Base-by-base conservation (phyloP, 371 early-diverging fungal genomes). In the Basidiobolus meristosporus region DNA sequence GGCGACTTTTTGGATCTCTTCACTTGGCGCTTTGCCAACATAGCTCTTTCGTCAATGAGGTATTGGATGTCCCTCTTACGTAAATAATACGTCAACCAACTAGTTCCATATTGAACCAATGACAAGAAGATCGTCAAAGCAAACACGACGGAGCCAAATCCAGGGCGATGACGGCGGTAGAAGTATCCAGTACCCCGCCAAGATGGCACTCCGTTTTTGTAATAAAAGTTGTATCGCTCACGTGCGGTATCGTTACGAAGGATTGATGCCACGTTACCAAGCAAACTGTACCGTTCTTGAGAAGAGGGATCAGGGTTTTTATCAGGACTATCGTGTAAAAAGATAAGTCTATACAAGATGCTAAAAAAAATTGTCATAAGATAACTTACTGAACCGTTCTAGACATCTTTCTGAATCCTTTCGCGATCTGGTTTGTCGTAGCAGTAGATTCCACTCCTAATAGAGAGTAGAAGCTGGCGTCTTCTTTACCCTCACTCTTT, bases 391-490 rank as follows among this genome's bases (percentile, higher is more conserved):
- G 99, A 54, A 84, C 85, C 45, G 80, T 78, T 26, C 83, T 65
- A 3, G 96, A 92, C 26, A 88, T 63, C 59, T 84, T 88, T 41
- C 89, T 72, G 66, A 80, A 95, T 12, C 95, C 79, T 41, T 62
- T 68, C 50, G 69, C 75, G 51, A 95, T 82, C 14, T 89, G 81
- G 15, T 57, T 43, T 31, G 75, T 73, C 10, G 68, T 55, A 18
- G 90, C 85, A 28, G 59, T 56, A 34, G 81, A 71, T 28, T 65
- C 49, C 39, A 77, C 51, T 11, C 65, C 63, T 29, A 73, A 48
- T 59, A 67, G 65, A 22, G 53, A 64, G 36, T 70, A 77, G 48
- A 72, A 70, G 47, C 53, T 70, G 17, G 56, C 57, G 16, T 68
- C 68, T 63, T 66, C 19, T 26, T 68, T 52, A 12, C 70, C 74